Base-by-base conservation (phyloP, 352 stramenopile genomes). In the Pilasporangium apinafurcum region DNA sequence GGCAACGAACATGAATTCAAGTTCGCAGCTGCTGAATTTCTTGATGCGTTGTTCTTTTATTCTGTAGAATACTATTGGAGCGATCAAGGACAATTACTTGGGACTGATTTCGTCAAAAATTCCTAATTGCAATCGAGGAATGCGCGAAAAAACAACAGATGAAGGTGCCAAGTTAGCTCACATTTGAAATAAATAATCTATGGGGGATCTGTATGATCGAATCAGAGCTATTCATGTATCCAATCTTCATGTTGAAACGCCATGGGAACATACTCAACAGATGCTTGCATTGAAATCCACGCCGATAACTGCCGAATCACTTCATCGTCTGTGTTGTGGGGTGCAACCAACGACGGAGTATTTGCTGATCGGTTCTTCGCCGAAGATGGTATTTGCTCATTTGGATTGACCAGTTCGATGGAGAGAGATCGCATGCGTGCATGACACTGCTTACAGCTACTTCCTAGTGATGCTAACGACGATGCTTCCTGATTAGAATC, bases 21-120 rank as follows among this genome's bases (percentile, higher is more conserved):
- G 29, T 10, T 27, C 12, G 55, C 40, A 52, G 12, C 52, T 27
- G n/a, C n/a, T n/a, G n/a, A n/a, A n/a, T 14, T 59, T 27, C 26
- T 1, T 14, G 5, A 40, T 24, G 46, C 9, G 37, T 13, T 20
- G 34, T 48, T 14, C 14, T 48, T 24, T 18, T 53, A 34, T 3
- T 37, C 16, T 39, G 55, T 46, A 93, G 81, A 98, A 96, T 36
- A 94, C 95, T 16, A 97, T 98, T 59, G 95, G 93, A 33, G 98
- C 92, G 40, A 98, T 98, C 57, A 98, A 98, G 60, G 95, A 98
- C 63, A 95, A 98, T 59, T 98, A 98, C 86, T 86, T 98, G 77
- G 95, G 95, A 46, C 82, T 98, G 45, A 96, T 98, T 54, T 92
- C 80, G 34, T 86, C 80, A 12, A 77, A 92, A 39, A 89, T 78